A percentile compares a stretch with the other conserved stretches of the same genome.
Evolutionary conservation across 2,329 filamentous ascomycete species (phyloP).

Genomic region (Bipolaris sorokiniana): DNA sequence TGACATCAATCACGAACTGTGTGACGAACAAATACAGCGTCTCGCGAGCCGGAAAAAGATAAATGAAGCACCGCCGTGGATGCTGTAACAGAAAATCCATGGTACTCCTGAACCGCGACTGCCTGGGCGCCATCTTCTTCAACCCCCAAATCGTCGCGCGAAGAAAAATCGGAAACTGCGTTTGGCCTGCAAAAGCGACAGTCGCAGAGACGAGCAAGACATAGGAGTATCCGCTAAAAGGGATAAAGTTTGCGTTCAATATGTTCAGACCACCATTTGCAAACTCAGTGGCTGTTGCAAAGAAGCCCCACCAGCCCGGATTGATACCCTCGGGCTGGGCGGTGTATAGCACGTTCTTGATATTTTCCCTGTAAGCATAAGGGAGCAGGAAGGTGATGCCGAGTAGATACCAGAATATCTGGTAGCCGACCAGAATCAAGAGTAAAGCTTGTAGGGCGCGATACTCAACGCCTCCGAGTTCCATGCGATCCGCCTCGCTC

Average conservation of each 20-base stretch:
- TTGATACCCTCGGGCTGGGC: slow-evolving; percentile 44
- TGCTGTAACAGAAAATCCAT: slow-evolving; percentile 67
- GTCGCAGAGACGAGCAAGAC: slow-evolving; percentile 57
- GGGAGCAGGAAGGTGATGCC: slow-evolving; percentile 57
- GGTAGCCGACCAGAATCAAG: slow-evolving; percentile 53
- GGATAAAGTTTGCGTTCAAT: slow-evolving; percentile 65
- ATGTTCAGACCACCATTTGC: slow-evolving; percentile 62
- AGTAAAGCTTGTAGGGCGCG: slow-evolving; percentile 57
- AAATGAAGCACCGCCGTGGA: slow-evolving; percentile 67
- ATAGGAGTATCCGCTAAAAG: slow-evolving; percentile 59
- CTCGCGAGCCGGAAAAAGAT: slow-evolving; percentile 67
- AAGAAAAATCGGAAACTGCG: slow-evolving; percentile 64
- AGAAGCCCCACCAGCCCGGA: slow-evolving; percentile 43
- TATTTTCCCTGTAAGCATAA: slow-evolving; percentile 53
- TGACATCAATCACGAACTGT: slow-evolving; percentile 64
- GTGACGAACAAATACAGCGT: slow-evolving; percentile 72
- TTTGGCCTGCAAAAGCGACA: slow-evolving; percentile 61
- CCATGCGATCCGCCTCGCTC: slow-evolving; percentile 51
- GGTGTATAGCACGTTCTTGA: slow-evolving; percentile 48
- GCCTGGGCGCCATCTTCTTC: slow-evolving; percentile 54
- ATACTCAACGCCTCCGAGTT: slow-evolving; percentile 61
- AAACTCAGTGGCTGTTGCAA: slow-evolving; percentile 59
- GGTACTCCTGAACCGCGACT: slow-evolving; percentile 52
- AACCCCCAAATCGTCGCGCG: slow-evolving; percentile 65
- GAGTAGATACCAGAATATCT: slow-evolving; percentile 46